Percentiles rank a stretch among this genome's conserved stretches.
Evolutionary conservation across 1,284 basidiomycete genomes (phyloP).

Genomic region (Gomphus bonarii): DNA sequence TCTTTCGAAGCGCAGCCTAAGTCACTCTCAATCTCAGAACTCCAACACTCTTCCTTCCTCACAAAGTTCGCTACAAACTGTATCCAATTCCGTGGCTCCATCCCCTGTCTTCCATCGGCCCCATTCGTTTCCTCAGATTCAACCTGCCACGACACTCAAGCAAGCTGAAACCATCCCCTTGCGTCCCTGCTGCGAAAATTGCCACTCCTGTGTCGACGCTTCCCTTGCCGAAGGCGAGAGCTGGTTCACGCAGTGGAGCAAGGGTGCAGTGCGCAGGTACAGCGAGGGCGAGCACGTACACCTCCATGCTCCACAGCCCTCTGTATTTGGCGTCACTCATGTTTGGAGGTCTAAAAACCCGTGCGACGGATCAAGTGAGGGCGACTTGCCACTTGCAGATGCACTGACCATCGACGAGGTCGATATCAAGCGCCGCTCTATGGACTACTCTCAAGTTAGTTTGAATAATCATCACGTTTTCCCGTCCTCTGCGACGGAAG

Average conservation of each 20-base stretch:
- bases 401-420: conserved; percentile 51
- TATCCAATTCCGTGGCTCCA: background rate
- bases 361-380: background rate
- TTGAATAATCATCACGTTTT: conserved; percentile 6
- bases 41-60: background rate
- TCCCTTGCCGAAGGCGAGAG: conserved; percentile 34
- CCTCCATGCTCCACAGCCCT: background rate
- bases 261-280: conserved; percentile 46
- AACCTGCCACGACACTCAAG: conserved; percentile 15
- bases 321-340: conserved; percentile 9
- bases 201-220: conserved; percentile 38
- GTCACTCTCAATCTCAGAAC: background rate
- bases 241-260: conserved; percentile 50
- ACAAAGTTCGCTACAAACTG: background rate
- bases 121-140: conserved; percentile 14
- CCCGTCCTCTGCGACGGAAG: background rate
- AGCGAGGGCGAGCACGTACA: conserved; percentile 31
- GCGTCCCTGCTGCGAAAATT: conserved; percentile 49
- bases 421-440: conserved; percentile 24
- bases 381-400: background rate
- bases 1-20: conserved; percentile 1
- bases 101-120: conserved; percentile 16
- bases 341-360: background rate
- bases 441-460: background rate
- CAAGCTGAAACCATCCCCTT: conserved; percentile 38